Conservation (phyloP, 257 asterid genomes). For the Rhazya stricta region DNA sequence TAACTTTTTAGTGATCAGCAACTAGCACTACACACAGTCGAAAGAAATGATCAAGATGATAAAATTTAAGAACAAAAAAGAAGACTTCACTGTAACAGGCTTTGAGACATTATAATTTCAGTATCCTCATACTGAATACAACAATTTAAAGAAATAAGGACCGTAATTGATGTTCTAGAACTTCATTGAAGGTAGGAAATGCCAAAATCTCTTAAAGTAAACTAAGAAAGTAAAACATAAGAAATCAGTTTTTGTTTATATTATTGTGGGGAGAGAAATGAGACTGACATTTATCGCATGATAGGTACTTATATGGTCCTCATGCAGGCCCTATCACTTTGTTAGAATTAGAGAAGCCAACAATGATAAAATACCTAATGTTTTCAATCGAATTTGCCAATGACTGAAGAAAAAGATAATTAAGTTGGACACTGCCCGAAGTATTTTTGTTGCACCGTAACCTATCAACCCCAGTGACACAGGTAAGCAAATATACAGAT, state of each 20-base stretch:
- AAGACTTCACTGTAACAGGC: not conserved
- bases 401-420: not conserved
- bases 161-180: not conserved
- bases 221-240: not conserved
- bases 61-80: too few species aligned
- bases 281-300: too few species aligned
- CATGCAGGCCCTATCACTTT: not conserved
- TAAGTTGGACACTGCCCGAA: too few species aligned
- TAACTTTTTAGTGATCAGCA: too few species aligned
- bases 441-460: not conserved
- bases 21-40: too few species aligned
- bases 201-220: not conserved
- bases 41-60: too few species aligned
- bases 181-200: not conserved
- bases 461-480: not conserved
- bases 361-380: not conserved
- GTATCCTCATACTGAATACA: too few species aligned
- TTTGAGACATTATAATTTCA: not conserved
- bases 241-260: not conserved
- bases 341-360: too few species aligned
- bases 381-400: not conserved
- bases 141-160: too few species aligned
- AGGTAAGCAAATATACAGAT: not conserved
- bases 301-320: not conserved
- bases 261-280: too few species aligned